A percentile compares a stretch with the other conserved stretches of the same genome.
phyloP scores from a whole-genome alignment of 2,329 filamentous ascomycete species.

The Fusarium haematococcum region DNA sequence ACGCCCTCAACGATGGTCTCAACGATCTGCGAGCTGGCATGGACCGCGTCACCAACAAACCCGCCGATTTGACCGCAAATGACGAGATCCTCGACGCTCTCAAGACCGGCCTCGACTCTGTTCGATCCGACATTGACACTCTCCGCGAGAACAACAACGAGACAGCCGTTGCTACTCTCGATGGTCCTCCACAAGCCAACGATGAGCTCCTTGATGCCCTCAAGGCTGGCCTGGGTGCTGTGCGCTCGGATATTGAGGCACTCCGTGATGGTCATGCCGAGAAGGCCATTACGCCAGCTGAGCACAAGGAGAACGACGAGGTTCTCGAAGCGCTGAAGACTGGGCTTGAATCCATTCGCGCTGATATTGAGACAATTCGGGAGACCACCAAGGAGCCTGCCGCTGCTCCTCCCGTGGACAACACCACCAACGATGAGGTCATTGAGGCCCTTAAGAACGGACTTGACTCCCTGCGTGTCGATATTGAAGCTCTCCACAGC shows the following conservation, averaged over 20 bases:
- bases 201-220: slow-evolving; percentile 91
- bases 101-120: slow-evolving; percentile 80
- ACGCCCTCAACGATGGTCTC: slow-evolving; percentile 89
- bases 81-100: slow-evolving; percentile 92
- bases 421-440: slow-evolving; percentile 84
- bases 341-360: slow-evolving; percentile 38
- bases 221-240: slow-evolving; percentile 80
- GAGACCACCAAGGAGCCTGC: slow-evolving; percentile 55
- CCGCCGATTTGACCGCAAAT: slow-evolving; percentile 83
- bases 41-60: slow-evolving; percentile 81
- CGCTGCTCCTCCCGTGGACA: slow-evolving; percentile 67
- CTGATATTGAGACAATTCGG: slow-evolving; percentile 56
- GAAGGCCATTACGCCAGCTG: slow-evolving; percentile 53
- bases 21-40: slow-evolving; percentile 81
- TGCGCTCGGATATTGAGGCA: slow-evolving; percentile 82
- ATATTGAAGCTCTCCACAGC: slow-evolving; percentile 79
- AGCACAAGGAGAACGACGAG: slow-evolving; percentile 77
- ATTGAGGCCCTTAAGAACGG: slow-evolving; percentile 83
- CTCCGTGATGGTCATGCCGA: slow-evolving; percentile 69
- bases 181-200: slow-evolving; percentile 68
- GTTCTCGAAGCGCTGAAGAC: slow-evolving; percentile 74
- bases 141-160: slow-evolving; percentile 71
- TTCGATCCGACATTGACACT: slow-evolving; percentile 82
- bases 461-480: slow-evolving; percentile 75
- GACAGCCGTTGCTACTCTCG: slow-evolving; percentile 59